Conservation (phyloP, 768 basidiomycete species). For the Tulasnella sp. region DNA sequence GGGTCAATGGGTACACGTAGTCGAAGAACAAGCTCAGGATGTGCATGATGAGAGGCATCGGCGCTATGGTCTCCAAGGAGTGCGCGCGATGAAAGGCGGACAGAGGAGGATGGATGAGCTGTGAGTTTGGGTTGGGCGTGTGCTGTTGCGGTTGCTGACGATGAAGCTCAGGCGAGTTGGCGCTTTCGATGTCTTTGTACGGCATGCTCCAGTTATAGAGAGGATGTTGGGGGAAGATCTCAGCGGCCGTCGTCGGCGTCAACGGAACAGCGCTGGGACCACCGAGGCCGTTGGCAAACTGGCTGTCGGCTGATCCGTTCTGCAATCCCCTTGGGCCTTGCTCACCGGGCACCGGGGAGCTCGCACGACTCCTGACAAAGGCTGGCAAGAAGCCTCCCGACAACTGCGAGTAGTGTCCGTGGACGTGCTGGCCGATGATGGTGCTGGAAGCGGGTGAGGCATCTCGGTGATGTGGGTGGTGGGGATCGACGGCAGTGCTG, state of each 20-base stretch:
- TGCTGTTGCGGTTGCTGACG: conserved; percentile 38
- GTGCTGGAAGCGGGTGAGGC: not conserved
- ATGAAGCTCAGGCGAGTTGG: conserved; percentile 31
- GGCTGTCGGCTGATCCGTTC: not conserved
- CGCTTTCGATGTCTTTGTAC: conserved; percentile 59
- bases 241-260: conserved; percentile 22
- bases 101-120: conserved; percentile 51
- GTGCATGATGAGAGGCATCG: conserved; percentile 72
- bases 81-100: conserved; percentile 71
- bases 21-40: conserved; percentile 90
- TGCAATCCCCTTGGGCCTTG: not conserved
- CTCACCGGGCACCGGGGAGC: conserved; percentile 24
- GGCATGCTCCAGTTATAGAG: conserved; percentile 58
- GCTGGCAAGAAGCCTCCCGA: conserved; percentile 21
- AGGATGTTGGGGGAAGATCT: conserved; percentile 56
- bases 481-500: conserved; percentile 12
- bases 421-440: conserved; percentile 20
- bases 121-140: conserved; percentile 20
- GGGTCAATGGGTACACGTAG: conserved; percentile 87
- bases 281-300: conserved; percentile 1
- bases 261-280: conserved; percentile 4
- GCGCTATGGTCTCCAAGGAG: conserved; percentile 76
- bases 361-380: conserved; percentile 22
- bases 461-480: not conserved
- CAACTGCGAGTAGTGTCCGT: conserved; percentile 25